Conservation (phyloP, 768 basidiomycete genomes). For the Mycena epipterygia region DNA sequence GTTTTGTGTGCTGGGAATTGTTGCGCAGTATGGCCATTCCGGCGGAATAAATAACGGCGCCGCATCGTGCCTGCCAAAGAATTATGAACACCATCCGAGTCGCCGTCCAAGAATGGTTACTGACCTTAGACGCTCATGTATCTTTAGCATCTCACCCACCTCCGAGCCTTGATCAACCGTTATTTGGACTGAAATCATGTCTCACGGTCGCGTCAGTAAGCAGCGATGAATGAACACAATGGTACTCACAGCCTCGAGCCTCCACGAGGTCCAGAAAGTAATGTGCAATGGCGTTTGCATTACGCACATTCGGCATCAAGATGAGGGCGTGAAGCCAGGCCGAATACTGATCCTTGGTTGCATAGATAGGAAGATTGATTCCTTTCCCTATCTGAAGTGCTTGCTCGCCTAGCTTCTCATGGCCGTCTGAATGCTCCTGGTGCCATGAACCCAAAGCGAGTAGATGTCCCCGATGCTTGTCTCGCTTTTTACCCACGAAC, state of each 20-base stretch:
- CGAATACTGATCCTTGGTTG: background rate
- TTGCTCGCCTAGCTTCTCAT: background rate
- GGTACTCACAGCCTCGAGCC: background rate
- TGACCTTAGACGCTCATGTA: no score
- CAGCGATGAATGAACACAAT: background rate
- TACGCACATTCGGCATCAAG: constrained; percentile 11
- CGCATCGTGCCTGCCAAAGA: no score
- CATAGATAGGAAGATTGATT: constrained; percentile 9
- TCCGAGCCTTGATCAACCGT: background rate
- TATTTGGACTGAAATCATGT: background rate
- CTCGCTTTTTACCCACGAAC: background rate
- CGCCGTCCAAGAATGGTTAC: no score
- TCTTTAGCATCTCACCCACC: no score
- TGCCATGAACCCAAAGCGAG: background rate
- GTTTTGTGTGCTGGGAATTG: background rate
- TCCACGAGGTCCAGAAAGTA: background rate
- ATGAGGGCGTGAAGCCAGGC: background rate
- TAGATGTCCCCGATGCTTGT: background rate
- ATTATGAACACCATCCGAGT: no score
- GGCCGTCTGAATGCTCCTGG: background rate
- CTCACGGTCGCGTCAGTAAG: background rate
- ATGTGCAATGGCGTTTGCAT: background rate
- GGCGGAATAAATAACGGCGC: background rate
- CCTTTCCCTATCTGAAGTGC: background rate
- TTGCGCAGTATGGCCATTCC: background rate